Evolutionary conservation across 805 yeast genomes (phyloP).

Genomic region (Clavispora phyllophila): DNA sequence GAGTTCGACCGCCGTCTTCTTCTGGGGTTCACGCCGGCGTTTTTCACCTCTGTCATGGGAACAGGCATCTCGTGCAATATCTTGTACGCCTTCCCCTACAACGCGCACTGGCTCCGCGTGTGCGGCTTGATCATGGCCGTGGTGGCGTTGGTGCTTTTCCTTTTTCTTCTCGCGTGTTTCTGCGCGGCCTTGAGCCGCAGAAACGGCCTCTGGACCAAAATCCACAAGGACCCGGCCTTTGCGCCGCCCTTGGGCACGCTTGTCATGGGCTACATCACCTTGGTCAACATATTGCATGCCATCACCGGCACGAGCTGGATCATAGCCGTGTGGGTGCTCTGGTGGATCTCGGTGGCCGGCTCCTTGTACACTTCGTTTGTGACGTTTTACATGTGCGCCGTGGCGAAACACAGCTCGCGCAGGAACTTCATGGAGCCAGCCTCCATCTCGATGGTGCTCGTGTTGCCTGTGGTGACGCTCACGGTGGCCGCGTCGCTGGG

Average conservation of each 20-base stretch:
- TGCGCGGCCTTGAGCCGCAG: conserved; percentile 35
- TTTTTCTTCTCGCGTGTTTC: conserved; percentile 39
- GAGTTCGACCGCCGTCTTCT: conserved; percentile 13
- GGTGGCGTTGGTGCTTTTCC: conserved; percentile 45
- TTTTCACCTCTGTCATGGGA: conserved; percentile 82
- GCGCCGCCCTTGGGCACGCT: conserved; percentile 71
- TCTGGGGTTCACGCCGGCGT: conserved; percentile 40
- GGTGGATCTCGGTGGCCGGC: conserved; percentile 64
- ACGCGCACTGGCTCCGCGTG: conserved; percentile 50
- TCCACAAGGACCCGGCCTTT: conserved; percentile 33
- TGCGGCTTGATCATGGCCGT: conserved; percentile 63
- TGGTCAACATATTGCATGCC: conserved; percentile 51
- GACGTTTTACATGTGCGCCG: conserved; percentile 47
- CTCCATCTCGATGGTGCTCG: conserved; percentile 49
- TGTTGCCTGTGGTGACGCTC: conserved; percentile 75
- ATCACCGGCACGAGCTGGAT: conserved; percentile 42
- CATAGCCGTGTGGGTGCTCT: conserved; percentile 52
- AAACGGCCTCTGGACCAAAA: conserved; percentile 13
- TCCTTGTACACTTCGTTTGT: conserved; percentile 60
- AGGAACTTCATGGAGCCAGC: conserved; percentile 14
- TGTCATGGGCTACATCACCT: conserved; percentile 73
- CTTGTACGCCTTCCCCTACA: conserved; percentile 62
- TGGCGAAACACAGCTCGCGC: conserved; percentile 29
- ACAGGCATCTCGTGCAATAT: conserved; percentile 67
- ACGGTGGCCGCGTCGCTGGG: conserved; percentile 78